phyloP scores from a whole-genome alignment of 345 rosid genomes.

The Syzygium aqueum region DNA sequence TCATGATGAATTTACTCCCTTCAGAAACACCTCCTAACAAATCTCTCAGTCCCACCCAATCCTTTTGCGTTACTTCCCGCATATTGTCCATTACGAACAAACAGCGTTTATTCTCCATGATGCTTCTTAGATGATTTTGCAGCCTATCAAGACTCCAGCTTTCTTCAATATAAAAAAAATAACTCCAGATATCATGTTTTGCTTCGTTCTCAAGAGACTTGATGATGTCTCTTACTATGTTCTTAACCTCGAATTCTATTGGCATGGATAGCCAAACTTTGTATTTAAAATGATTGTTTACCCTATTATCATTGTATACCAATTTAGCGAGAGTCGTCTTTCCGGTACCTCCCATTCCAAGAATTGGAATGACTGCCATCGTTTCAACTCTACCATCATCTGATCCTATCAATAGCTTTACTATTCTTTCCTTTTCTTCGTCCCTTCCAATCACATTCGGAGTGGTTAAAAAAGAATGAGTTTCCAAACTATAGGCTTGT shows the following conservation, averaged over 20 bases:
- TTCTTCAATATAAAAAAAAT: no score
- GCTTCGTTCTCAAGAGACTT: background rate
- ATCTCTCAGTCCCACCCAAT: background rate
- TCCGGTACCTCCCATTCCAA: slow-evolving; percentile 18
- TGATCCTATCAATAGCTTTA: background rate
- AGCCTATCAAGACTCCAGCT: background rate
- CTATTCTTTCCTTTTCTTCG: background rate
- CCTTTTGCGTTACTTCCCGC: background rate
- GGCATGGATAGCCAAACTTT: background rate
- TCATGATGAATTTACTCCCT: slow-evolving; percentile 6
- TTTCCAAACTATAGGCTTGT: slow-evolving; percentile 2
- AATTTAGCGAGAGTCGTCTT: slow-evolving; percentile 18
- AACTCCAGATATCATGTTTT: background rate
- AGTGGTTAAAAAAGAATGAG: slow-evolving; percentile 9
- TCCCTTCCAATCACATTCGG: slow-evolving; percentile 11
- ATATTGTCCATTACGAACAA: background rate
- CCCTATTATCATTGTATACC: slow-evolving; percentile 5
- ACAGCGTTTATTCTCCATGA: background rate
- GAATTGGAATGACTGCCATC: slow-evolving; percentile 8
- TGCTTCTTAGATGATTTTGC: background rate
- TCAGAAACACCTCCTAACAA: background rate
- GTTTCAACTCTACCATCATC: background rate
- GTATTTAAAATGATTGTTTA: background rate
- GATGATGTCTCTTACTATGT: background rate
- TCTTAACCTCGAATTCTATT: background rate